Evolutionary conservation across 257 asterid genomes (phyloP).

Genomic region (Capsicum rhomboideum): DNA sequence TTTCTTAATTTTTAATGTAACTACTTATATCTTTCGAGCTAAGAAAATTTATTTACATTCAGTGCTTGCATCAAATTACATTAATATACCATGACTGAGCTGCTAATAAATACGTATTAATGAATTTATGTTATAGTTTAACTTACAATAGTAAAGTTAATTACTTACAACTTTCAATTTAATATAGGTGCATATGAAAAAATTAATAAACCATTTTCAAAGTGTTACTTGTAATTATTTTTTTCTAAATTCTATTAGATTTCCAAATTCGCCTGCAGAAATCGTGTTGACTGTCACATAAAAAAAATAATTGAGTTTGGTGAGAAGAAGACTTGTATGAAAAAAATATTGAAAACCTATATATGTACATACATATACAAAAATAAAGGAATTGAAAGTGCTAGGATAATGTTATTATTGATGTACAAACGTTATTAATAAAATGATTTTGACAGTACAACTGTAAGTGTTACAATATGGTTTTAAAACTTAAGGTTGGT

Average conservation of each 20-base stretch:
- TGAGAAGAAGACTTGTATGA: neutral
- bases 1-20: neutral
- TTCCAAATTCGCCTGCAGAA: neutral
- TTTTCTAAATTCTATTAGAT: neutral
- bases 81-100: no score
- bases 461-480: neutral
- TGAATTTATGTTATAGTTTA: no score
- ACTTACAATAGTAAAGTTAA: no score
- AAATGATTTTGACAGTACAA: neutral
- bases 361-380: neutral
- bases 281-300: neutral
- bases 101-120: no score
- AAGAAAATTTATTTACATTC: no score
- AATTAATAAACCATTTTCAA: neutral
- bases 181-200: no score
- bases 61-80: no score
- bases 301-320: neutral
- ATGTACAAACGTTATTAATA: neutral
- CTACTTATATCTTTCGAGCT: neutral
- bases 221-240: neutral
- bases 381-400: neutral
- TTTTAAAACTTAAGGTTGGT: no score
- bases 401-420: neutral
- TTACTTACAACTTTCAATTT: no score
- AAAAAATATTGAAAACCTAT: neutral